These are phyloP conservation scores for Camellia japonica DNA, from an alignment of 148 eudicot genomes.

Conservation along the genomic window DNA sequence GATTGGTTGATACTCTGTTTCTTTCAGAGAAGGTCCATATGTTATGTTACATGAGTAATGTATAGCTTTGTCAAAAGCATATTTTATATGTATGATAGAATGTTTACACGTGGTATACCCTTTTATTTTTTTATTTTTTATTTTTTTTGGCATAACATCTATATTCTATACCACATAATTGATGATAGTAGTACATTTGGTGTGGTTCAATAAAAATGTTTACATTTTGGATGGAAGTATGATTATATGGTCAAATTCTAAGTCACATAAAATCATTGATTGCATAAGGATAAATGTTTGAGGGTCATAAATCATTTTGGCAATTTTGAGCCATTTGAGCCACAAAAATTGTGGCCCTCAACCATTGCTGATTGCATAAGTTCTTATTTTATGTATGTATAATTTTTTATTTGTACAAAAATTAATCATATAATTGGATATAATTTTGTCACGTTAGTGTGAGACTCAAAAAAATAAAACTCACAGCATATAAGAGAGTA, in stretches of 20 bases:
- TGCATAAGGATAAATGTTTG: too few species aligned
- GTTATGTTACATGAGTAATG: not conserved
- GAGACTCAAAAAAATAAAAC: too few species aligned
- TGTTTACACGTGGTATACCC: not conserved
- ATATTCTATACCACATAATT: too few species aligned
- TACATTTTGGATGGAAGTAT: not conserved
- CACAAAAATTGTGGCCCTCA: too few species aligned
- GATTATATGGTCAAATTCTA: not conserved
- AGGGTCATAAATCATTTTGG: too few species aligned
- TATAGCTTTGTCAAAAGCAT: not conserved
- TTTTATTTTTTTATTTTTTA: not conserved
- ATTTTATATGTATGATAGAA: not conserved
- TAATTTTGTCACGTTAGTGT: too few species aligned
- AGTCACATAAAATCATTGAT: not conserved
- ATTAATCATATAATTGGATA: too few species aligned
- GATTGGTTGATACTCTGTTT: constrained; percentile 17
- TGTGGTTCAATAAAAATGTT: not conserved
- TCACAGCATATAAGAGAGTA: too few species aligned
- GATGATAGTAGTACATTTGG: not conserved
- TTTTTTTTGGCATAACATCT: too few species aligned
- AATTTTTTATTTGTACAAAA: too few species aligned
- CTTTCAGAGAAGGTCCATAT: not conserved
- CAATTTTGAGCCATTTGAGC: too few species aligned
- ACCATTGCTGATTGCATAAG: not conserved
- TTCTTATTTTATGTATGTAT: too few species aligned